These are phyloP conservation scores for Phallus indusiatus DNA, from an alignment of 768 basidiomycete species.

Conservation along the genomic window DNA sequence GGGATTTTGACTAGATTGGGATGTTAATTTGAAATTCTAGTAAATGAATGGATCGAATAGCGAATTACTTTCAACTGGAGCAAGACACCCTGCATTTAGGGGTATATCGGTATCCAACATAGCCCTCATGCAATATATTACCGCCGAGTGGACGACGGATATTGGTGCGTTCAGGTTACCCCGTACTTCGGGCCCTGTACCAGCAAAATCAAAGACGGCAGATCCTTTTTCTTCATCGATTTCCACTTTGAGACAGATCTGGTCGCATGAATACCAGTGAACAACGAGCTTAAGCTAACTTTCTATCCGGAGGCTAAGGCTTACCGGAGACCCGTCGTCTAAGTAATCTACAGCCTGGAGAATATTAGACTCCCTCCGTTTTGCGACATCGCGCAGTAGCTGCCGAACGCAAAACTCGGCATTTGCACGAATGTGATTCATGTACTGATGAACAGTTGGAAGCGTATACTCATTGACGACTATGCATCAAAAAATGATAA, in stretches of 20 bases:
- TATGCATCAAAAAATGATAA: conserved; percentile 18
- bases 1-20: conserved; percentile 61
- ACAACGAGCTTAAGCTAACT: background rate
- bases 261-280: background rate
- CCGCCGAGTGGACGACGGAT: conserved; percentile 78
- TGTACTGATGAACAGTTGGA: conserved; percentile 84
- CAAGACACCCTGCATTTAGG: conserved; percentile 88
- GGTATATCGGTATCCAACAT: conserved; percentile 86
- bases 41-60: background rate
- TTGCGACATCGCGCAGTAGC: conserved; percentile 66
- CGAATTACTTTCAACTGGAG: conserved; percentile 64
- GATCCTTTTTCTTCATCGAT: conserved; percentile 68
- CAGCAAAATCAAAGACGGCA: conserved; percentile 78
- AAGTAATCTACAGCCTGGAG: conserved; percentile 74
- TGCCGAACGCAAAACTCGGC: conserved; percentile 82
- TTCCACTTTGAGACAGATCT: conserved; percentile 69
- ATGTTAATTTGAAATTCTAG: background rate
- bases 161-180: conserved; percentile 82
- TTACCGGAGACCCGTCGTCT: conserved; percentile 79
- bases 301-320: conserved; percentile 14
- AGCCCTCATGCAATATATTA: conserved; percentile 82
- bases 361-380: conserved; percentile 52
- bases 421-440: conserved; percentile 83
- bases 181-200: conserved; percentile 75
- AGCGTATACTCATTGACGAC: conserved; percentile 84